Evolutionary conservation across 2,329 filamentous ascomycete genomes (phyloP), one percentile per base, ranked within the genome.

Genomic region (Sclerotinia spermophila): DNA sequence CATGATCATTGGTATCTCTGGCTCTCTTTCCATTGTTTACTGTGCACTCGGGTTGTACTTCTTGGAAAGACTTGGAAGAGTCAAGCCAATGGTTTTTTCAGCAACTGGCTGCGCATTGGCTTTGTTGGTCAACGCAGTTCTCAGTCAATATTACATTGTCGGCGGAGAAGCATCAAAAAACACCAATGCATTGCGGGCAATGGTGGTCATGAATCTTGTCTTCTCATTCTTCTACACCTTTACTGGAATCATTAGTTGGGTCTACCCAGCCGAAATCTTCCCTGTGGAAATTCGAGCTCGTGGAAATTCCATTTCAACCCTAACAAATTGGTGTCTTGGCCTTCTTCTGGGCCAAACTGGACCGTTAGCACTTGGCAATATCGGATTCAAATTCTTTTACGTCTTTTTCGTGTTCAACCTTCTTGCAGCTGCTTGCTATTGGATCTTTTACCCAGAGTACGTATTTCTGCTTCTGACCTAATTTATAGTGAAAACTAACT

Each of bases 201-300:
- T 60, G 35, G 24, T 60, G 7, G 58, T 33, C 35, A 60, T 60
- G 35, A 60, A 60, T 24, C 35, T 60, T 38, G 79, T 88, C 71
- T 80, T 81, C 72, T 78, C 75, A 2, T 68, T 73, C 53, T 73
- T 71, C 68, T 87, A 85, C 84, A 84, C 84, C 1, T 85, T 85
- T 24, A 82, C 82, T 71, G 83, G 83, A 30, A 85, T 82, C 1
- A 84, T 87, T 0, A 85, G 86, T 2, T 87, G 86, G 86, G 84
- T 86, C n/a, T 77, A 87, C 67, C 84, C 86, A 1, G 81, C 85
- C 1, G 86, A 88, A 75, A 84, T 90, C 44, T 90, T 87, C 81
- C 86, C 85, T 2, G 77, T 88, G 0, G 84, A 83, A 33, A 86
- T 84, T 66, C 82, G 86, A n/a, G 84, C 87, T n/a, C 86, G 88